These are phyloP conservation scores for Colletotrichum kahawae DNA, from an alignment of 2,329 filamentous ascomycete species.

Conservation along the genomic window DNA sequence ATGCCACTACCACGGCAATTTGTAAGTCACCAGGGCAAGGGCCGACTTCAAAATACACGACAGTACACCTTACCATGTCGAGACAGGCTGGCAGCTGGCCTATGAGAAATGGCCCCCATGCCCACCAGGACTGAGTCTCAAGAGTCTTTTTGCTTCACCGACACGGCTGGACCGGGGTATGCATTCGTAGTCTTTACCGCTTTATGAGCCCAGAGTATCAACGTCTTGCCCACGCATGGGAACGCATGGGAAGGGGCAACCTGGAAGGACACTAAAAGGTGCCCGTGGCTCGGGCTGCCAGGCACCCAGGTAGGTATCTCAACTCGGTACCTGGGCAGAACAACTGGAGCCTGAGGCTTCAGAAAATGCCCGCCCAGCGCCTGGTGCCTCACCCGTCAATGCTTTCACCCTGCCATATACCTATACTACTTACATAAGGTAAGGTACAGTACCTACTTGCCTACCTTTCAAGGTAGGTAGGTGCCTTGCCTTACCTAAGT, in stretches of 20 bases:
- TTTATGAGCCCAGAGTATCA: neutral
- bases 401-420: neutral
- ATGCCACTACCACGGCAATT: neutral
- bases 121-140: neutral
- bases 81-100: neutral
- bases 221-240: neutral
- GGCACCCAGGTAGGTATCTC: neutral
- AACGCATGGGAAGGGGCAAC: neutral
- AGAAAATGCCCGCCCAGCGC: neutral
- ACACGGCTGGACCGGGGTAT: neutral
- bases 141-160: neutral
- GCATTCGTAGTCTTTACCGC: neutral
- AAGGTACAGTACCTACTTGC: neutral
- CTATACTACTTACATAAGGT: neutral
- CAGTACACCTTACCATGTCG: neutral
- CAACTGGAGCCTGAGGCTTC: neutral
- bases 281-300: neutral
- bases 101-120: neutral
- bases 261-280: neutral
- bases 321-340: neutral
- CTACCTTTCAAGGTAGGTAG: neutral
- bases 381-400: neutral
- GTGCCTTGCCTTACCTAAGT: neutral
- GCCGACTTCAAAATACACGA: neutral
- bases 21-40: neutral